Evolutionary conservation across 352 stramenopile species (phyloP).

Genomic region (Pythium rhizo-oryzae): DNA sequence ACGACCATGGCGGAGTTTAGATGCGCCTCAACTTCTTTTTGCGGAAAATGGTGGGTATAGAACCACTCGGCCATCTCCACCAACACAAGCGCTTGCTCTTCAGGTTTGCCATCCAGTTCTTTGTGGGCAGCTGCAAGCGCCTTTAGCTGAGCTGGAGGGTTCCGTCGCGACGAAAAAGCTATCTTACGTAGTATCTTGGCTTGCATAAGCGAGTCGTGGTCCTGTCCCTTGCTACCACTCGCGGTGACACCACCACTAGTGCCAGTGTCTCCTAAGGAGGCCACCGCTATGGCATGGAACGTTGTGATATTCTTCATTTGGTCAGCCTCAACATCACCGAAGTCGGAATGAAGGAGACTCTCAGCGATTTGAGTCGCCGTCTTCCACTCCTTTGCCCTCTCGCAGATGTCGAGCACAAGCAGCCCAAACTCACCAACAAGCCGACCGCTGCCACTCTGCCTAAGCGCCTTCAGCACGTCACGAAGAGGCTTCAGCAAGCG

Average conservation of each 20-base stretch:
- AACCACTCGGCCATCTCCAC: conserved; percentile 90
- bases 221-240: conserved; percentile 31
- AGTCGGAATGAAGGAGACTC: conserved; percentile 8
- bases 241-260: conserved; percentile 6
- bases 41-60: conserved; percentile 63
- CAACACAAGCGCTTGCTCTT: conserved; percentile 67
- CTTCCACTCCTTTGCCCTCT: conserved; percentile 50
- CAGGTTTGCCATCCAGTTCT: conserved; percentile 53
- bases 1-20: conserved; percentile 55
- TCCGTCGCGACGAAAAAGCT: conserved; percentile 59
- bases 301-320: conserved; percentile 60
- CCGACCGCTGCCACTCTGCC: not conserved
- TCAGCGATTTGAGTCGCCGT: conserved; percentile 34
- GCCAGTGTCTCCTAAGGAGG: conserved; percentile 51
- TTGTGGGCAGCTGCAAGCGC: conserved; percentile 55
- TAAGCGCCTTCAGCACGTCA: conserved; percentile 13
- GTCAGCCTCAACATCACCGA: conserved; percentile 17
- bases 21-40: conserved; percentile 55
- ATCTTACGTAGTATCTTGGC: conserved; percentile 71
- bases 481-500: conserved; percentile 13
- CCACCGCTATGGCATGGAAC: conserved; percentile 51
- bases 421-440: conserved; percentile 64
- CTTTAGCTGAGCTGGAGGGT: conserved; percentile 62
- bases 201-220: conserved; percentile 51
- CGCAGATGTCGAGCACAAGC: conserved; percentile 52